Conservation (phyloP, 23 red algal genomes). For the Gracilaria domingensis region DNA sequence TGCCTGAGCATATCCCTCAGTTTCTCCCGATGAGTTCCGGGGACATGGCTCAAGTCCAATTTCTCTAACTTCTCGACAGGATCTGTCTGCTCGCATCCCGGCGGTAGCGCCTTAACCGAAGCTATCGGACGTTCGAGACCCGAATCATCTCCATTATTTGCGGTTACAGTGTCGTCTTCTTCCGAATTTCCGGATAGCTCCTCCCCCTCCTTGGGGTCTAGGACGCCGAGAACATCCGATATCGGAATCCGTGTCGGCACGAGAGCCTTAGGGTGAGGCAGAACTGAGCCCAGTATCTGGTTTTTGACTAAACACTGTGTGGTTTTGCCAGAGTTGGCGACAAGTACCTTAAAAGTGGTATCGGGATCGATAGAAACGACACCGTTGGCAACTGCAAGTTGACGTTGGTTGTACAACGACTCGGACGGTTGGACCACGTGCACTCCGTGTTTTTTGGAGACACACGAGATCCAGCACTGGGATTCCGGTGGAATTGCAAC, state of each 20-base stretch:
- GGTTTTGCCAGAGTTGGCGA: neutral
- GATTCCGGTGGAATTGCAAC: neutral
- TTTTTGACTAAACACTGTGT: neutral
- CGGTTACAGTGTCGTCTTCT: neutral
- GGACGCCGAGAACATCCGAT: slow-evolving; percentile 12
- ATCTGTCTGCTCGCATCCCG: neutral
- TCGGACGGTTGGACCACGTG: neutral
- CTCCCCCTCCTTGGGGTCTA: neutral
- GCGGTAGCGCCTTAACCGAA: neutral
- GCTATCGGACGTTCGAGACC: neutral
- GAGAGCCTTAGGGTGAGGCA: slow-evolving; percentile 13
- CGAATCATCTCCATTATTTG: neutral
- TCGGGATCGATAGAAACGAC: neutral
- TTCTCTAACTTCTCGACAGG: neutral
- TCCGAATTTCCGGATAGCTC: neutral
- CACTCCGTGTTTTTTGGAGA: neutral
- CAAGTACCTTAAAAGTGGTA: slow-evolving; percentile 1
- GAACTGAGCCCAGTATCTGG: neutral
- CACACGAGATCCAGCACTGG: neutral
- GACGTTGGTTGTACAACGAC: neutral
- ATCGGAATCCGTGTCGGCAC: neutral
- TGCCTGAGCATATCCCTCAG: neutral
- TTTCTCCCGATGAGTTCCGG: neutral
- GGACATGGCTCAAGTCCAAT: neutral
- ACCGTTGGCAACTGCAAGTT: neutral